Percentiles rank a stretch among this genome's conserved stretches.
Conservation (phyloP, 2,329 filamentous ascomycete species). For the Zalaria sp. region DNA sequence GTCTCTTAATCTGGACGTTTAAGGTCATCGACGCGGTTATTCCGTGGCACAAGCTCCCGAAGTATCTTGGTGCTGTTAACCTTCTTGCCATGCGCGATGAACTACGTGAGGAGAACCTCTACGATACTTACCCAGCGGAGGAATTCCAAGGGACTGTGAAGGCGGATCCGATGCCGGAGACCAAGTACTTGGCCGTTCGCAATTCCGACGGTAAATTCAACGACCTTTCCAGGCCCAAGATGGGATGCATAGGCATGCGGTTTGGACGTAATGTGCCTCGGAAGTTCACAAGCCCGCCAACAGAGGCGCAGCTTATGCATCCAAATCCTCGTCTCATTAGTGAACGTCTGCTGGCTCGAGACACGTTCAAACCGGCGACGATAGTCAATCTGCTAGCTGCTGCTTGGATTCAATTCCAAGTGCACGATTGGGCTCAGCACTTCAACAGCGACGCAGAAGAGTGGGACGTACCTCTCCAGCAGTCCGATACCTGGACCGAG, state of each 20-base stretch:
- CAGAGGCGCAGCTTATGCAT: constrained; percentile 26
- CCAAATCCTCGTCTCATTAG: constrained; percentile 31
- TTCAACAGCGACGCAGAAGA: constrained; percentile 13
- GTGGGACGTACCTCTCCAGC: constrained; percentile 20
- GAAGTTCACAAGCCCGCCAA: constrained; percentile 22
- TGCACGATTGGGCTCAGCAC: constrained; percentile 26
- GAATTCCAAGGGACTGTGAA: constrained; percentile 21
- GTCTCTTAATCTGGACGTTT: constrained; percentile 12
- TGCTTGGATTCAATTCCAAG: constrained; percentile 37
- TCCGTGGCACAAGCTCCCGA: constrained; percentile 30
- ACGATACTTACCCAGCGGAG: constrained; percentile 27
- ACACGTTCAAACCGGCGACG: constrained; percentile 31
- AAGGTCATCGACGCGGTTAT: constrained; percentile 24
- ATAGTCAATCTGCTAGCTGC: constrained; percentile 32
- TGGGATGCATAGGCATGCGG: constrained; percentile 32
- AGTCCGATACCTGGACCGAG: constrained; percentile 20
- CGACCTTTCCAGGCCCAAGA: constrained; percentile 24
- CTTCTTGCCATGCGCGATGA: constrained; percentile 26
- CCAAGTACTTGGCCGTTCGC: constrained; percentile 21
- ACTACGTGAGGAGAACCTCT: constrained; percentile 28
- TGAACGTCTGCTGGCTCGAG: constrained; percentile 26
- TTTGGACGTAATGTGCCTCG: constrained; percentile 32
- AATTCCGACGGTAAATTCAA: constrained; percentile 33
- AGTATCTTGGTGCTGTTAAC: constrained; percentile 27
- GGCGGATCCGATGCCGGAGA: constrained; percentile 15